Evolutionary conservation across 768 basidiomycete genomes (phyloP).

Genomic region (Tremella yokohamensis): DNA sequence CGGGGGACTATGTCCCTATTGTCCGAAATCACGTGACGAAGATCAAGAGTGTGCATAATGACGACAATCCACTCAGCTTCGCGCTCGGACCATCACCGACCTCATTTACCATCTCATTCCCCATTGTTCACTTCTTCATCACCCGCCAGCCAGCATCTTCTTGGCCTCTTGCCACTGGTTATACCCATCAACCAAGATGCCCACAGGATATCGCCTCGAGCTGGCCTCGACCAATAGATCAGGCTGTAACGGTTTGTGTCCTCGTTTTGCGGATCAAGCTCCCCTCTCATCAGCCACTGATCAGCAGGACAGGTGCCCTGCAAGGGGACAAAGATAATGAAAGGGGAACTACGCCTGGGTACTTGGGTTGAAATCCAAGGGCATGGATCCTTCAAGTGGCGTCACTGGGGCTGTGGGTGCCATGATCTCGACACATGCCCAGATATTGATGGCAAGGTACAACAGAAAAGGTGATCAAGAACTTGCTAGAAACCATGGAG

Average conservation of each 20-base stretch:
- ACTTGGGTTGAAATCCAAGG: slow-evolving; percentile 71
- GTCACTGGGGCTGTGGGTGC: slow-evolving; percentile 79
- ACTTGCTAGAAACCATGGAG: slow-evolving; percentile 64
- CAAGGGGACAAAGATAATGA: slow-evolving; percentile 66
- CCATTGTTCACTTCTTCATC: slow-evolving; percentile 6
- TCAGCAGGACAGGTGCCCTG: slow-evolving; percentile 38
- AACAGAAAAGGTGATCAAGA: slow-evolving; percentile 65
- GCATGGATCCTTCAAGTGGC: slow-evolving; percentile 67
- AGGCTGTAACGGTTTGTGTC: slow-evolving; percentile 32
- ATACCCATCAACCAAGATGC: slow-evolving; percentile 12
- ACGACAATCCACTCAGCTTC: background rate
- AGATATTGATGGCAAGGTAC: slow-evolving; percentile 40
- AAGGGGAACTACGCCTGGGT: slow-evolving; percentile 71
- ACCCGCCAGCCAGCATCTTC: slow-evolving; percentile 1
- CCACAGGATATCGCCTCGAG: slow-evolving; percentile 39
- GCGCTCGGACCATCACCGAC: background rate
- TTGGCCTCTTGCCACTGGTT: background rate
- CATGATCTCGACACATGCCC: background rate
- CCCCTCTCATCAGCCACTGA: background rate
- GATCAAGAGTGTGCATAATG: slow-evolving; percentile 3
- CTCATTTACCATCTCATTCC: background rate
- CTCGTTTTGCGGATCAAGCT: background rate
- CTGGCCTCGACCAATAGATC: slow-evolving; percentile 23
- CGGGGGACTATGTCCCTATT: background rate
- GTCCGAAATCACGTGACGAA: background rate